Conservation (phyloP, 2,329 filamentous ascomycete species). For the Graphilbum sp. region DNA sequence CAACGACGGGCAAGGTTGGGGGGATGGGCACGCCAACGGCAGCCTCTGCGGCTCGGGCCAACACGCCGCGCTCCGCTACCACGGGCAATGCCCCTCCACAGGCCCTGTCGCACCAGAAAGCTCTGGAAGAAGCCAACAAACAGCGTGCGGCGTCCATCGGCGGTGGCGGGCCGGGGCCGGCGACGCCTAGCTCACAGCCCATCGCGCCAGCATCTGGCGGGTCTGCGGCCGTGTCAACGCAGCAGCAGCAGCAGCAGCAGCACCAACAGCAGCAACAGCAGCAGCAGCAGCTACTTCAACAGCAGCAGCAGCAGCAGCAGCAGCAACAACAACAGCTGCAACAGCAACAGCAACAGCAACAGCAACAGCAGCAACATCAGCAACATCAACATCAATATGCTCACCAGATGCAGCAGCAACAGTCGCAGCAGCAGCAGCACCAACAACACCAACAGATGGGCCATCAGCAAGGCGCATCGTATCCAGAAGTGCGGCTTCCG, state of each 20-base stretch:
- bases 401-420: slow-evolving; percentile 9
- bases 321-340: slow-evolving; percentile 52
- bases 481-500: slow-evolving; percentile 5
- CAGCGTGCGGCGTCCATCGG: slow-evolving; percentile 13
- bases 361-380: slow-evolving; percentile 11
- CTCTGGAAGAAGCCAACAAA: slow-evolving; percentile 31
- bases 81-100: slow-evolving; percentile 22
- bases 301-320: slow-evolving; percentile 61
- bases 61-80: slow-evolving; percentile 24
- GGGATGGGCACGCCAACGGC: slow-evolving; percentile 20
- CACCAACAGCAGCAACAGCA: slow-evolving; percentile 8
- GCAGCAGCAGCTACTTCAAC: slow-evolving; percentile 38
- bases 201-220: neutral
- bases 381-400: slow-evolving; percentile 14
- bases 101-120: slow-evolving; percentile 31
- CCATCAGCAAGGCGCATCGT: slow-evolving; percentile 2
- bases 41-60: slow-evolving; percentile 9
- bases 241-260: slow-evolving; percentile 5
- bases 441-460: slow-evolving; percentile 8
- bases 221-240: slow-evolving; percentile 1
- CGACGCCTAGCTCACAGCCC: slow-evolving; percentile 6
- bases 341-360: slow-evolving; percentile 20
- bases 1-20: slow-evolving; percentile 17
- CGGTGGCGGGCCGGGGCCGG: no score
- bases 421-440: slow-evolving; percentile 3